Evolutionary conservation across 768 basidiomycete genomes (phyloP), one percentile per base, ranked within the genome.

Genomic region (Pleurotus tuoliensis): DNA sequence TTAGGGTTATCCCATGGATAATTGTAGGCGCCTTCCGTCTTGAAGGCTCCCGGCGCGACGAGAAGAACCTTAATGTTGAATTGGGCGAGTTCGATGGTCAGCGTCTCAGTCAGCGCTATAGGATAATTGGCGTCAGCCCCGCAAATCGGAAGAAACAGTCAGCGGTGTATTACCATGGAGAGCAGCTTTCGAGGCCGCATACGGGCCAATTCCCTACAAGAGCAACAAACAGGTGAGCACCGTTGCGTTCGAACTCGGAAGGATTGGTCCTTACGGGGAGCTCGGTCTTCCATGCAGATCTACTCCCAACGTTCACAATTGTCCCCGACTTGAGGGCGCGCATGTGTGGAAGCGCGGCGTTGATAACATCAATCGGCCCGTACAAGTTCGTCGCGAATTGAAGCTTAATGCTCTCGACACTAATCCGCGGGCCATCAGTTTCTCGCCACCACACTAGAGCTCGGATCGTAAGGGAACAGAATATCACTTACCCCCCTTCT

Each of bases 311-410:
- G 27, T 71, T 64, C 12, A 78, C 74, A 20, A 78, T 58, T 5
- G 73, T 75, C 1, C 77, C 77, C 13, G 59, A 53, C 44, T 56
- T 61, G 18, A 64, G 60, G 13, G 56, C 61, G 22, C 68, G 65
- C 61, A 69, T 58, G 40, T 76, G 64, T 7, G 78, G 78, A 4
- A 80, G 68, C 34, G 72, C 64, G 38, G 76, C 76, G 58, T 73
- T 74, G 24, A 71, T 75, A 45, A 78, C 70, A 56, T 76, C 76
- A 41, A 79, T 64, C 6, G 70, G 67, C 9, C 78, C 77, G 51
- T 77, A 76, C 54, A 78, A 70, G 58, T 79, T 78, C 11, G 73
- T 75, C 48, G 71, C 68, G 58, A 78, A 73, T 59, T 74, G 71
- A 38, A 69, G 67, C 63, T 60, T 61, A 27, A 64, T 58, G 9